Base-by-base conservation (phyloP, 2,329 filamentous ascomycete genomes). In the Scedosporium dehoogii region DNA sequence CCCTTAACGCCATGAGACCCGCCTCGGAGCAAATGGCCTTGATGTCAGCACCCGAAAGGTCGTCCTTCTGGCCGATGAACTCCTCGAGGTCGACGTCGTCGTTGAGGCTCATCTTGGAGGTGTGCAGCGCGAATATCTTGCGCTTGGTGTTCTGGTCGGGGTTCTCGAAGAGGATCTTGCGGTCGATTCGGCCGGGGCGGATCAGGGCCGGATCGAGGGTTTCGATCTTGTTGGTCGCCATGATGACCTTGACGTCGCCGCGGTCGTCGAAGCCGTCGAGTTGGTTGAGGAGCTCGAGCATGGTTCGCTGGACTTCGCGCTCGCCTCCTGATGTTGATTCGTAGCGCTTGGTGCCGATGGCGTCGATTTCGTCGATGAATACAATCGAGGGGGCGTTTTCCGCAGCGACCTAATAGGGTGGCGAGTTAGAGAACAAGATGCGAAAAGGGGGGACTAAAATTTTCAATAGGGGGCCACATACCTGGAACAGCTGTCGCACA, bases 151-250 rank as follows among this genome's bases (percentile, higher is more conserved):
- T 92, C 81, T 97, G 88, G 76, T 86, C 80, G 56, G 78, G 80
- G 70, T 87, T 83, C 74, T 85, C 83, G 71, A 87, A 90, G 65
- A 88, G 77, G 66, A 99, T 99, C 85, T 99, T 99, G 70, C 94
- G 88, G 76, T 99, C 94, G 75, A 99, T 99, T 83, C 94, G 92
- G 66, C 94, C 94, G 55, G 94, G 94, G 68, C 94, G 89, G 72
- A 99, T 99, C 68, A 99, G 82, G 18, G 94, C 94, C 62, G 94
- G 94, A 72, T 99, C 96, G 29, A 99, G 83, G 3, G 91, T 96
- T 69, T 99, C 96, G 68, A 99, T 99, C 85, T 99, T 99, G 86
- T 99, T 99, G 68, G 94, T 99, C 12, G 94, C 96, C 92, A 99
- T 97, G 75, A 99, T 93, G 65, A 99, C 94, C 81, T 99, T 99